A percentile compares a stretch with the other conserved stretches of the same genome.
phyloP scores from a whole-genome alignment of 805 yeast genomes.

The Brettanomyces sp. region DNA sequence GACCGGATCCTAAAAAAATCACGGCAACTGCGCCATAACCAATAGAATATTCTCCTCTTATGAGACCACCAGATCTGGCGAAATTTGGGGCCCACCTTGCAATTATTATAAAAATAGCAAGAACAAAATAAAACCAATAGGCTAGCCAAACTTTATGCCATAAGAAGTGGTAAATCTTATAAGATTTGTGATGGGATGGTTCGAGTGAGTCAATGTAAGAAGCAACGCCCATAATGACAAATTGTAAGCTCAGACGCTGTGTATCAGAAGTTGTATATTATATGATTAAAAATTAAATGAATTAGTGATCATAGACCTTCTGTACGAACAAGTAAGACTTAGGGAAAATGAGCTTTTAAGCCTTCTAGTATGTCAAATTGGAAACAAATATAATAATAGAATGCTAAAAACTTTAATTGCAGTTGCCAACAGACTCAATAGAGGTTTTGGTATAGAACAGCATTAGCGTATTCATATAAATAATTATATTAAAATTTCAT shows the following conservation, averaged over 20 bases:
- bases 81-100: constrained; percentile 75
- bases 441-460: too few species aligned
- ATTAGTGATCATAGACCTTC: too few species aligned
- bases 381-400: too few species aligned
- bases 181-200: constrained; percentile 4
- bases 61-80: constrained; percentile 74
- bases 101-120: constrained; percentile 66
- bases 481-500: too few species aligned
- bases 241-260: background rate
- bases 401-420: too few species aligned
- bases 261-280: background rate
- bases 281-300: too few species aligned
- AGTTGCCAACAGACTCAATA: too few species aligned
- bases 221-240: constrained; percentile 1
- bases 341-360: background rate
- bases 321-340: too few species aligned
- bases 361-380: too few species aligned
- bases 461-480: too few species aligned
- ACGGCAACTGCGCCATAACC: constrained; percentile 83
- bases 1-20: constrained; percentile 74
- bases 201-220: constrained; percentile 3
- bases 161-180: constrained; percentile 5
- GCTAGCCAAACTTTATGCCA: constrained; percentile 10
- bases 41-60: constrained; percentile 66
- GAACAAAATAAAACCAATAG: constrained; percentile 70